Conservation (phyloP, 2,329 filamentous ascomycete genomes). For the Podosphaera fusca region DNA sequence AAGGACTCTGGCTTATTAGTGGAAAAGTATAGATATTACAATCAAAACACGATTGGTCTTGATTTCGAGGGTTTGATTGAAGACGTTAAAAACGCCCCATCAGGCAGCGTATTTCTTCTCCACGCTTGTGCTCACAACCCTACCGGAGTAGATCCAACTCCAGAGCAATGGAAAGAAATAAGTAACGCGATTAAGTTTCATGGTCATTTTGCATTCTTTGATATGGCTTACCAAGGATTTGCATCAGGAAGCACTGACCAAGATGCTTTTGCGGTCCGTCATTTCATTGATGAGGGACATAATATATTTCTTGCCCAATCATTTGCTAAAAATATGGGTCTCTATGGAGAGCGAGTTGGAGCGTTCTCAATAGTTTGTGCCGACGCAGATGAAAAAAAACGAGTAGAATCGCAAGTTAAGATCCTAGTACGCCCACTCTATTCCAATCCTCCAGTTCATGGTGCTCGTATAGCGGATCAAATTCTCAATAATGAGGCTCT, state of each 20-base stretch:
- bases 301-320: conserved; percentile 73
- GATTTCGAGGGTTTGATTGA: conserved; percentile 87
- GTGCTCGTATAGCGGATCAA: conserved; percentile 76
- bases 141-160: conserved; percentile 81
- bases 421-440: conserved; percentile 91
- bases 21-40: conserved; percentile 94
- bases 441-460: conserved; percentile 95
- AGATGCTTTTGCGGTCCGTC: conserved; percentile 78
- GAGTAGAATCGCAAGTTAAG: conserved; percentile 93
- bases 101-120: conserved; percentile 73
- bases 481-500: conserved; percentile 71
- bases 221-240: conserved; percentile 99
- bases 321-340: conserved; percentile 99
- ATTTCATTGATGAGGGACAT: conserved; percentile 87
- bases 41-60: conserved; percentile 93
- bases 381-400: conserved; percentile 76
- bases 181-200: conserved; percentile 66
- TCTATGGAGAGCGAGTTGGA: conserved; percentile 94
- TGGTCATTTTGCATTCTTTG: conserved; percentile 88
- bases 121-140: conserved; percentile 98
- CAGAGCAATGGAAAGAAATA: conserved; percentile 82
- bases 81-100: conserved; percentile 73
- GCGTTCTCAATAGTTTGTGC: conserved; percentile 84
- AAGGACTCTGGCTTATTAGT: conserved; percentile 76
- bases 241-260: conserved; percentile 77